A percentile compares a stretch with the other conserved stretches of the same genome.
Conservation (phyloP, 805 yeast species). For the Kodamaea fukazawae region DNA sequence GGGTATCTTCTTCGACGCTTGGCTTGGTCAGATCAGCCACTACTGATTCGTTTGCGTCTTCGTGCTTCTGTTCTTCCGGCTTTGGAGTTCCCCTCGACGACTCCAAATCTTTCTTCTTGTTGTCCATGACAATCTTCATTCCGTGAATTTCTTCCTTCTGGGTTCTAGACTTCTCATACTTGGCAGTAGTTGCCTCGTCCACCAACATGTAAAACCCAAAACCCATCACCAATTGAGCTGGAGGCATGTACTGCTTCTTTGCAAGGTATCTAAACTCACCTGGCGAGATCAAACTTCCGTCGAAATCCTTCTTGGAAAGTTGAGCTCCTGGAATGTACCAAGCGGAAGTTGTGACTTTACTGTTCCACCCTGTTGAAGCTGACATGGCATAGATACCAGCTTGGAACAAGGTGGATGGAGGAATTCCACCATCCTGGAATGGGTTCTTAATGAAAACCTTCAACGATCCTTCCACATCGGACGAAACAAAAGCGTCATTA, state of each 20-base stretch:
- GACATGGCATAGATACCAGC: conserved; percentile 86
- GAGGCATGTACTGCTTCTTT: conserved; percentile 61
- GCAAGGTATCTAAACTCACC: conserved; percentile 59
- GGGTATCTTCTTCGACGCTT: conserved; percentile 1
- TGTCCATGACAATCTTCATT: conserved; percentile 31
- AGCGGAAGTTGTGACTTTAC: conserved; percentile 75
- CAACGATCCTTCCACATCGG: conserved; percentile 71
- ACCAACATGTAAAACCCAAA: conserved; percentile 75
- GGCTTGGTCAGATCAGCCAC: conserved; percentile 6
- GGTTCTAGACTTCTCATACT: conserved; percentile 25
- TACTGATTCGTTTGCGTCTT: conserved; percentile 10
- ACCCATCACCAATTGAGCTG: conserved; percentile 88
- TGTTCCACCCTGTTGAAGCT: conserved; percentile 86
- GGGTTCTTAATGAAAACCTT: conserved; percentile 83
- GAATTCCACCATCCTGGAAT: conserved; percentile 61
- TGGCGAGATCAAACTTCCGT: conserved; percentile 54
- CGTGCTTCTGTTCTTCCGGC: conserved; percentile 13
- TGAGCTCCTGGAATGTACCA: conserved; percentile 77
- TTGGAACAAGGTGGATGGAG: conserved; percentile 85
- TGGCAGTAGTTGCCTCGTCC: conserved; percentile 51
- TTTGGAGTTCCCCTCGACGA: conserved; percentile 12
- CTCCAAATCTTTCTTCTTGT: conserved; percentile 39
- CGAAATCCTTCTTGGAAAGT: conserved; percentile 67
- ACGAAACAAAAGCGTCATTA: conserved; percentile 68
- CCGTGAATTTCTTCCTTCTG: conserved; percentile 38